These are phyloP conservation scores for Termitomyces sp. DNA, from an alignment of 768 basidiomycete species.

Conservation along the genomic window DNA sequence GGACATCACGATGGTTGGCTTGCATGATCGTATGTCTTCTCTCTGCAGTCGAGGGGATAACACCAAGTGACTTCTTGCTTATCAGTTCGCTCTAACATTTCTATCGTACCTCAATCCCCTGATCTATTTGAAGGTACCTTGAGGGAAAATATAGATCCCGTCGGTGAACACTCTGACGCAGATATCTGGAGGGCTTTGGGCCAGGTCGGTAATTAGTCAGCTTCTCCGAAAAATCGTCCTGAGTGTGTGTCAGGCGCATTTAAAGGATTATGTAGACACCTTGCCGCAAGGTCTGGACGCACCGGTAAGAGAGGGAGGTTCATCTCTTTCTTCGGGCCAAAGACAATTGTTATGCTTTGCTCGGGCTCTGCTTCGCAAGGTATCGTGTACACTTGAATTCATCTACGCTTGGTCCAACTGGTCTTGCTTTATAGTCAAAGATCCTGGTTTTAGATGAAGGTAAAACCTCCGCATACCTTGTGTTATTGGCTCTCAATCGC, in stretches of 20 bases:
- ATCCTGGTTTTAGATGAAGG: constrained; percentile 94
- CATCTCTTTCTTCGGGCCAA: constrained; percentile 82
- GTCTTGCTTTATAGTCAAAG: constrained; percentile 48
- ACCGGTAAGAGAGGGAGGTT: constrained; percentile 70
- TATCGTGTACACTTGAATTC: constrained; percentile 15
- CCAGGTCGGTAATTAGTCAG: constrained; percentile 34
- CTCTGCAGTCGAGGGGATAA: neutral
- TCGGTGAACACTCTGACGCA: constrained; percentile 64
- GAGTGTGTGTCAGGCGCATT: constrained; percentile 40
- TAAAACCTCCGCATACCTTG: constrained; percentile 16
- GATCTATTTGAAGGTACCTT: constrained; percentile 70
- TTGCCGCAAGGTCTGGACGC: constrained; percentile 69
- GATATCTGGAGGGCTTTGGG: constrained; percentile 87
- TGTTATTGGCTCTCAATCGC: neutral
- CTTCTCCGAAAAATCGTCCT: neutral
- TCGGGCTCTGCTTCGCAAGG: constrained; percentile 74
- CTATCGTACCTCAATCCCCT: constrained; percentile 82
- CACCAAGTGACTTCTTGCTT: neutral
- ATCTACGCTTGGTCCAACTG: neutral
- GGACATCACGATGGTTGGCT: constrained; percentile 71
- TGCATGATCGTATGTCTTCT: constrained; percentile 54
- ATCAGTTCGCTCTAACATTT: constrained; percentile 69
- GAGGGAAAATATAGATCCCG: constrained; percentile 87
- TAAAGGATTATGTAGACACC: constrained; percentile 64
- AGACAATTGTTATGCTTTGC: constrained; percentile 88